phyloP scores from a whole-genome alignment of 352 stramenopile genomes.

The Thalassiosira livingstoniorum region DNA sequence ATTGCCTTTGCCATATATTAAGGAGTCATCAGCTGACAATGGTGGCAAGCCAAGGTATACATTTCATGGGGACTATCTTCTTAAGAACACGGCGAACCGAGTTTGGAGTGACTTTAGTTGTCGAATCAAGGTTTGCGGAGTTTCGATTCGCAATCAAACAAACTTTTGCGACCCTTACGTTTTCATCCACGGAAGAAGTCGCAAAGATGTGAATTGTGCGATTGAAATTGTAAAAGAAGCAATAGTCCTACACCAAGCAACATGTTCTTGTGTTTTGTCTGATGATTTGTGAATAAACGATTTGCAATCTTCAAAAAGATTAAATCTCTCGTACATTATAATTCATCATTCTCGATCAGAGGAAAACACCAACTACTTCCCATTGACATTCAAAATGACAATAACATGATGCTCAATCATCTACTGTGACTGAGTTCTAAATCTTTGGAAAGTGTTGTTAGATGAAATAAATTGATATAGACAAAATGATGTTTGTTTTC shows the following conservation, averaged over 20 bases:
- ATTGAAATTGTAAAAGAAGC: not conserved
- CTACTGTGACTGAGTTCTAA: no score
- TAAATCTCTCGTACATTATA: no score
- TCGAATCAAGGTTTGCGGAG: not conserved
- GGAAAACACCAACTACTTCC: no score
- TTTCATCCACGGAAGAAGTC: not conserved
- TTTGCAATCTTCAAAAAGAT: no score
- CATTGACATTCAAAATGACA: no score
- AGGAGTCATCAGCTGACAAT: not conserved
- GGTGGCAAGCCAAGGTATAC: not conserved
- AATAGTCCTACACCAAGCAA: not conserved
- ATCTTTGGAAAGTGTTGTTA: no score
- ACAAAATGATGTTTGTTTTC: no score
- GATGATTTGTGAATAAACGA: not conserved
- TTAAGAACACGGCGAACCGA: not conserved
- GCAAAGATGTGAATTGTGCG: not conserved
- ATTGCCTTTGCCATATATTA: not conserved
- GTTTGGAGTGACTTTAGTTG: not conserved
- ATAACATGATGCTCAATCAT: no score
- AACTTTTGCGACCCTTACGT: not conserved
- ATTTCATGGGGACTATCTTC: not conserved
- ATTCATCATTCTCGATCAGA: no score
- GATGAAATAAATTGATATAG: no score
- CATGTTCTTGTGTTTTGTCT: not conserved
- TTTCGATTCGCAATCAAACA: not conserved